Evolutionary conservation across 129 eudicot genomes (phyloP), one percentile per base, ranked within the genome.

Genomic region (Flaveria linearis): DNA sequence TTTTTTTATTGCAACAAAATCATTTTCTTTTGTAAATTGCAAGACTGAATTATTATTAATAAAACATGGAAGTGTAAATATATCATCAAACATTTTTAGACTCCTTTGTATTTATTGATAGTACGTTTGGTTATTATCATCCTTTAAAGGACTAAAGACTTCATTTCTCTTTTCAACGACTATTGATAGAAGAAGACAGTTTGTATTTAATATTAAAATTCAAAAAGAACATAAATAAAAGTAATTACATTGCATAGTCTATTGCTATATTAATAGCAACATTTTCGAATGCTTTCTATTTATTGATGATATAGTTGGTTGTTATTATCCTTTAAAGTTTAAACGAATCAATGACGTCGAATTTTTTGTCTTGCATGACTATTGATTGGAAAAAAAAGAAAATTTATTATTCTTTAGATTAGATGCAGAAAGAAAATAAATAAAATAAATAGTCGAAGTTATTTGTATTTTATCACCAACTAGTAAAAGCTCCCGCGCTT

Each of bases 61-160:
- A 36, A 36, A 36, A 36, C 5, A 36, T 36, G 41, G 7, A 9
- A 45, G 13, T 45, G 50, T 45, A 45, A 45, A 45, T 45, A 45
- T 9, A 45, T 45, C 65, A 50, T 20, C 73, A 50, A 9, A 66
- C 10, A 26, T 1, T 30, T 4, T 28, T 17, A 17, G 69, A 74
- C 16, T 74, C 61, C 58, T 61, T 61, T 43, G 17, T 25, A 74
- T 45, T 60, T 46, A 46, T 63, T 62, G 11, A 76, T 66, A 46
- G 22, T 20, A 65, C 22, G 10, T 49, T 65, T 76, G 74, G 66
- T 76, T 65, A 42, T 64, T 75, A 75, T 75, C 23, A 30, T 75
- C 47, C 25, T 74, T 22, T 56, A 61, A 43, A 22, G 63, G 6
- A 7, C 12, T 43, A 7, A 43, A 1, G 10, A 43, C 50, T 45